Evolutionary conservation across 2,329 filamentous ascomycete genomes (phyloP), one percentile per base, ranked within the genome.

Genomic region (Fonsecaea pedrosoi): DNA sequence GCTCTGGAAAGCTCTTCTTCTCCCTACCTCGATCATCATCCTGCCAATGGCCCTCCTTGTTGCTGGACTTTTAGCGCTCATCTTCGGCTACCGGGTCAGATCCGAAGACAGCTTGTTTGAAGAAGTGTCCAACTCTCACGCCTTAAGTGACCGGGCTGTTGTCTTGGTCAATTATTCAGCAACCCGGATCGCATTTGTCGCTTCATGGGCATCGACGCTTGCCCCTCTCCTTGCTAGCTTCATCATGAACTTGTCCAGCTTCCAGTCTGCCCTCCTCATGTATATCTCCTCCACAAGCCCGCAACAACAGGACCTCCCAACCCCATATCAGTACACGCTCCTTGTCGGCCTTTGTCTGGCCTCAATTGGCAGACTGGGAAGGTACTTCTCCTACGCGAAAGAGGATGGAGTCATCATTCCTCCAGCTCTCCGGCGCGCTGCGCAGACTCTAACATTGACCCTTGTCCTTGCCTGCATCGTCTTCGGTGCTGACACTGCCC

Each of bases 111-210:
- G 64, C 42, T 35, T 68, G 2, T 68, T 69, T 38, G 50, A 42
- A 1, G 38, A 68, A 37, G 62, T 63, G 21, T 70, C 70, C 18
- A 67, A 64, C n/a, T 54, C 63, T 4, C 35, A 62, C 12, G 45
- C 54, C 15, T 57, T 68, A 54, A 42, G 56, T 25, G 48, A 70
- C 21, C 57, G 61, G 56, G 60, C 63, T 15, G 66, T 69, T n/a
- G 63, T 73, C 6, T 64, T 71, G 25, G 71, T 73, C 54, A 65
- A 72, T 54, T 72, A 71, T 40, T 71, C 71, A 30, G 71, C 71
- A 10, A 73, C 70, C 13, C 62, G 68, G 45, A 69, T 73, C 13
- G 70, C 68, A 6, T 73, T 73, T 57, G 67, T 70, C 13, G 70
- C 71, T 2, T 68, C 64, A 2, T 72, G 68, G 62, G 60, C 68